Evolutionary conservation across 768 basidiomycete species (phyloP).

Genomic region (Tylopilus plumbeoviolaceoides): DNA sequence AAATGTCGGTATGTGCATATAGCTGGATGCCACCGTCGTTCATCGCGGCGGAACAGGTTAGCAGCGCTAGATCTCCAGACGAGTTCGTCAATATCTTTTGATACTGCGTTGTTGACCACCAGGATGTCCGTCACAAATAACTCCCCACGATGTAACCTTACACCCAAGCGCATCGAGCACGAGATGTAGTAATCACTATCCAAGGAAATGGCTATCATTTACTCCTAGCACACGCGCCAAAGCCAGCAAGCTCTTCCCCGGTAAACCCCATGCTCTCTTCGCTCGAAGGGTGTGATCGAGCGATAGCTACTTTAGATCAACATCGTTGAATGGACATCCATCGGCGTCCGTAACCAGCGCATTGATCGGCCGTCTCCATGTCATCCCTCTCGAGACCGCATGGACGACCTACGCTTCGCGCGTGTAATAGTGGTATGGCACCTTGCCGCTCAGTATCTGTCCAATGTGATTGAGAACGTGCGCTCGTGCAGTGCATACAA

Average conservation of each 20-base stretch:
- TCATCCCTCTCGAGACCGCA: not conserved
- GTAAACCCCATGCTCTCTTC: no score
- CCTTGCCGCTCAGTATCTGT: conserved; percentile 9
- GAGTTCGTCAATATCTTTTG: not conserved
- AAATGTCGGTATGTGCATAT: not conserved
- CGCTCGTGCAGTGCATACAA: no score
- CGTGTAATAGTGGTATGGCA: conserved; percentile 8
- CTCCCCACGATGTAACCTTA: not conserved
- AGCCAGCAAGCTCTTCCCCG: not conserved
- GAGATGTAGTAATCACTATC: not conserved
- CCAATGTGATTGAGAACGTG: no score
- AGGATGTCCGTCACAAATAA: not conserved
- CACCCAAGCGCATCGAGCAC: not conserved
- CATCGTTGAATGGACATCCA: no score
- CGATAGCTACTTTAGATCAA: no score
- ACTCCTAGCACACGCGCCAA: not conserved
- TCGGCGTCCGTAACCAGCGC: no score
- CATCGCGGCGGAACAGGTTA: not conserved
- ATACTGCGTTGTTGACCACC: no score
- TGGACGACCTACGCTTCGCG: no score
- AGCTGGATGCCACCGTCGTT: not conserved
- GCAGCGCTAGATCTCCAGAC: not conserved
- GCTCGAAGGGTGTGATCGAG: no score
- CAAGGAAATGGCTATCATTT: not conserved
- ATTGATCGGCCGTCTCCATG: not conserved